phyloP scores from a whole-genome alignment of 2,329 filamentous ascomycete genomes.

The Colletotrichum spinosum region DNA sequence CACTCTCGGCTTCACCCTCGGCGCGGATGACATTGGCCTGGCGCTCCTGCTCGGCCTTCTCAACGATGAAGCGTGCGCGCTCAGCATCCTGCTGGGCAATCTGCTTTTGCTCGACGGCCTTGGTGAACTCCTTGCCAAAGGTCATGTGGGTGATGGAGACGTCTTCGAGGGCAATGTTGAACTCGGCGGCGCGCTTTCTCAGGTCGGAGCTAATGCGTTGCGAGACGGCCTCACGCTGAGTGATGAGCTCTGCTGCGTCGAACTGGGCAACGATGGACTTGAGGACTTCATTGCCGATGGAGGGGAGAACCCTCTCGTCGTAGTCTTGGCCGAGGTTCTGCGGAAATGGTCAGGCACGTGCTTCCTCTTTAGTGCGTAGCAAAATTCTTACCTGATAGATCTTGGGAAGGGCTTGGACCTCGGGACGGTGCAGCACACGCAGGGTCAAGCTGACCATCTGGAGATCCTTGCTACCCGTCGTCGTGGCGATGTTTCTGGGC shows the following conservation, averaged over 20 bases:
- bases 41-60: slow-evolving; percentile 98
- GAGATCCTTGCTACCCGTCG: slow-evolving; percentile 97
- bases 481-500: slow-evolving; percentile 96
- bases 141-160: slow-evolving; percentile 99
- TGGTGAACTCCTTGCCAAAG: slow-evolving; percentile 98
- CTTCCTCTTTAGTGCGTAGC: background rate
- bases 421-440: slow-evolving; percentile 92
- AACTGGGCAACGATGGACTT: slow-evolving; percentile 99
- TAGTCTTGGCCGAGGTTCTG: slow-evolving; percentile 98
- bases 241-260: slow-evolving; percentile 98
- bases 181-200: slow-evolving; percentile 91
- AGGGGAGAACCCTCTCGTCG: slow-evolving; percentile 97
- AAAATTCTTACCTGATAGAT: slow-evolving; percentile 87
- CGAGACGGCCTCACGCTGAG: slow-evolving; percentile 95
- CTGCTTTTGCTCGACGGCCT: slow-evolving; percentile 99
- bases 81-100: slow-evolving; percentile 99
- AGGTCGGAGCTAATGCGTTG: slow-evolving; percentile 94
- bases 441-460: slow-evolving; percentile 99
- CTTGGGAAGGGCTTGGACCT: slow-evolving; percentile 91
- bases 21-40: slow-evolving; percentile 98
- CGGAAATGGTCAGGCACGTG: slow-evolving; percentile 21
- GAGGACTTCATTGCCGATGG: slow-evolving; percentile 99
- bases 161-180: slow-evolving; percentile 99
- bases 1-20: slow-evolving; percentile 96
- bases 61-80: slow-evolving; percentile 96